A percentile compares a stretch with the other conserved stretches of the same genome.
These are phyloP conservation scores for Aspergillus aculeatinus DNA, from an alignment of 2,329 filamentous ascomycete species.

Conservation along the genomic window DNA sequence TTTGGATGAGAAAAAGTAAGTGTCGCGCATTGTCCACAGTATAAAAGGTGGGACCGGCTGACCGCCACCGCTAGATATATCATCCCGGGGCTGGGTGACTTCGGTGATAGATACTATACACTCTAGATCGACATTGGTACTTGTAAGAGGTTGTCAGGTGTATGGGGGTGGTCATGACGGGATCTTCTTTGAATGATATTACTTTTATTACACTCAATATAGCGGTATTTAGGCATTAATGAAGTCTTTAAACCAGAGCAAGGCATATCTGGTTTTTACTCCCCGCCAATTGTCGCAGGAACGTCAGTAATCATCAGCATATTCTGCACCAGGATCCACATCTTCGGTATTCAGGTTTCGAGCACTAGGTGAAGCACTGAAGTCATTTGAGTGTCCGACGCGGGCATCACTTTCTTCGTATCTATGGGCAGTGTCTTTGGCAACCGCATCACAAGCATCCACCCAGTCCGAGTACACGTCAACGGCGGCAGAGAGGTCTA, in stretches of 20 bases:
- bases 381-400: slow-evolving; percentile 19
- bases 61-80: slow-evolving; percentile 69
- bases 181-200: neutral
- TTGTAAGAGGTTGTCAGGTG: neutral
- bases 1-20: slow-evolving; percentile 95
- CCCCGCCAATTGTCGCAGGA: slow-evolving; percentile 16
- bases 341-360: slow-evolving; percentile 18
- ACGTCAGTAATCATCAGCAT: slow-evolving; percentile 32
- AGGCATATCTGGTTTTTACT: slow-evolving; percentile 7
- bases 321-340: slow-evolving; percentile 20
- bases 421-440: slow-evolving; percentile 56
- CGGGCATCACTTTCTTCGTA: slow-evolving; percentile 28
- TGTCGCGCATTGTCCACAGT: slow-evolving; percentile 20
- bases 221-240: neutral
- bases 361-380: slow-evolving; percentile 19
- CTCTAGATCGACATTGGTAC: slow-evolving; percentile 53
- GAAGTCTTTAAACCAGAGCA: neutral
- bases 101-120: slow-evolving; percentile 94
- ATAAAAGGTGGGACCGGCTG: neutral
- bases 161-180: neutral
- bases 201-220: neutral
- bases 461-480: slow-evolving; percentile 99
- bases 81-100: slow-evolving; percentile 88
- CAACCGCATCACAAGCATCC: slow-evolving; percentile 79
- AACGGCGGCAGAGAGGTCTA: slow-evolving; percentile 84